A percentile compares a stretch with the other conserved stretches of the same genome.
Conservation (phyloP, 2,329 filamentous ascomycete species). For the Pseudogymnoascus sp. region DNA sequence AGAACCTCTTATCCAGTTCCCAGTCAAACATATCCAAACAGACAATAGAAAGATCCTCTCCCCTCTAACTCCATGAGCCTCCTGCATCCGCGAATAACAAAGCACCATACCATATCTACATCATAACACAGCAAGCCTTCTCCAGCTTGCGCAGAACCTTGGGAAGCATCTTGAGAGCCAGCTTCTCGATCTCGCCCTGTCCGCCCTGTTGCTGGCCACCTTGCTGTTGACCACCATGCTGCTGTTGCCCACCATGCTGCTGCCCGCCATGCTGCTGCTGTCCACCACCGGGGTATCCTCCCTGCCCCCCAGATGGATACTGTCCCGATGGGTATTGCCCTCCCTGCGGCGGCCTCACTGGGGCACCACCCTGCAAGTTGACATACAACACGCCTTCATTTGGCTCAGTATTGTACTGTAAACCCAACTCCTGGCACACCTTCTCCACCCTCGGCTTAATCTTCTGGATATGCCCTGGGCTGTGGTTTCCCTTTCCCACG, state of each 20-base stretch:
- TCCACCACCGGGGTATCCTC: constrained; percentile 28
- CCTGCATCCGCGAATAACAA: neutral
- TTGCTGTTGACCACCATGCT: constrained; percentile 39
- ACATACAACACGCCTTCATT: constrained; percentile 88
- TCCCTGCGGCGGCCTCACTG: constrained; percentile 40
- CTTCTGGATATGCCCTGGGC: constrained; percentile 73
- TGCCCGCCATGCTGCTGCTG: constrained; percentile 31
- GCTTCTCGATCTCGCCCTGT: neutral
- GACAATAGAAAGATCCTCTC: neutral
- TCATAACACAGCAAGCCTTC: constrained; percentile 11
- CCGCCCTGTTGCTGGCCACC: constrained; percentile 31
- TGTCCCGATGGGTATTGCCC: constrained; percentile 37
- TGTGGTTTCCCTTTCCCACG: constrained; percentile 92
- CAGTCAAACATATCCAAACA: neutral
- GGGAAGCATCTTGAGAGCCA: constrained; percentile 2
- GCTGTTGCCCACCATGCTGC: constrained; percentile 34
- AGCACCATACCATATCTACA: neutral
- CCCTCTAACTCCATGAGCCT: neutral
- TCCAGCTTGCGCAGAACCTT: constrained; percentile 7
- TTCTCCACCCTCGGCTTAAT: constrained; percentile 92
- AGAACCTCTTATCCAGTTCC: neutral
- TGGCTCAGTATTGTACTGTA: constrained; percentile 78
- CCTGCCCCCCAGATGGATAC: constrained; percentile 25
- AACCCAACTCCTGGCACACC: constrained; percentile 72
- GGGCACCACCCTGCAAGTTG: constrained; percentile 69